Conservation (phyloP, 768 basidiomycete species). For the Collybia sordida region DNA sequence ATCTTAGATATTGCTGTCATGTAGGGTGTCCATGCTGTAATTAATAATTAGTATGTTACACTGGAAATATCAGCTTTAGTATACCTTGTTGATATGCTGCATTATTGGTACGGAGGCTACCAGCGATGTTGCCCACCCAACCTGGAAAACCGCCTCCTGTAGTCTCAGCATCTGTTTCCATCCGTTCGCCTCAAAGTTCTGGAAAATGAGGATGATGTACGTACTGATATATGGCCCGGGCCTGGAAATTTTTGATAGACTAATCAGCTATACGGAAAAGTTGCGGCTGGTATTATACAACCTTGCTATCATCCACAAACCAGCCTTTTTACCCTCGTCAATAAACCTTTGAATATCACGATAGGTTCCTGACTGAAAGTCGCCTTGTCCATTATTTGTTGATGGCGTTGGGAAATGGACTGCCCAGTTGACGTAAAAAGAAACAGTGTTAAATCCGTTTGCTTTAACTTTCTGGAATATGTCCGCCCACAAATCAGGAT, state of each 20-base stretch:
- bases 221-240: constrained; percentile 56
- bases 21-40: constrained; percentile 54
- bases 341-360: constrained; percentile 53
- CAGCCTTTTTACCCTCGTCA: constrained; percentile 48
- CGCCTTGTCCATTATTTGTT: constrained; percentile 42
- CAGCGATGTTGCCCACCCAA: constrained; percentile 56
- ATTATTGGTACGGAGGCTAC: constrained; percentile 48
- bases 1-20: constrained; percentile 48
- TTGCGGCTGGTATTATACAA: constrained; percentile 9
- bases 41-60: constrained; percentile 1
- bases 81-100: constrained; percentile 43
- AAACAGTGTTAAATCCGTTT: constrained; percentile 61
- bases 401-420: constrained; percentile 47
- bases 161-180: constrained; percentile 42
- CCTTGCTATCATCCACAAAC: constrained; percentile 59
- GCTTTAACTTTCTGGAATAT: constrained; percentile 64
- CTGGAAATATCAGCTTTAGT: neutral
- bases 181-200: neutral
- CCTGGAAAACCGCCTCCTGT: constrained; percentile 60
- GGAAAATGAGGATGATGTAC: constrained; percentile 1
- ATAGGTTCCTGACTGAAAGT: constrained; percentile 49
- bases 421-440: constrained; percentile 62
- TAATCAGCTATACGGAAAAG: neutral
- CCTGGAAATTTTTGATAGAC: constrained; percentile 18
- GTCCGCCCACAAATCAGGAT: constrained; percentile 55